Conservation (phyloP, 768 basidiomycete genomes). For the Pleurotus citrinopileatus region DNA sequence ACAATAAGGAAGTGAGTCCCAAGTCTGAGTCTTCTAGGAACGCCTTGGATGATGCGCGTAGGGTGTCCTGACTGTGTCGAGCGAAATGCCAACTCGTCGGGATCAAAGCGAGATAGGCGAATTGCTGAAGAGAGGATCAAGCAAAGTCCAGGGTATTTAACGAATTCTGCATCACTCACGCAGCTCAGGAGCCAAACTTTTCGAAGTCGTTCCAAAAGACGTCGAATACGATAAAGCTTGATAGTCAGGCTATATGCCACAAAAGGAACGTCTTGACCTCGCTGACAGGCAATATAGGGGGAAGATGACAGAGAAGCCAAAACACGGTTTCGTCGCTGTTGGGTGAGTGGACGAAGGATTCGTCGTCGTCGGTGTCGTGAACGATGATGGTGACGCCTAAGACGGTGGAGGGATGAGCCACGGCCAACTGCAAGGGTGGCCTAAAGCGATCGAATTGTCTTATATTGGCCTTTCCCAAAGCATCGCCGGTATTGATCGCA, state of each 20-base stretch:
- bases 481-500: constrained; percentile 1
- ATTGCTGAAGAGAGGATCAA: background rate
- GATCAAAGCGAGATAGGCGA: background rate
- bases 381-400: background rate
- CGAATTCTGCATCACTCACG: background rate
- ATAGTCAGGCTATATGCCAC: constrained; percentile 1
- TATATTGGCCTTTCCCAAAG: background rate
- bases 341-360: constrained; percentile 17
- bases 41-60: background rate
- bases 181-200: background rate
- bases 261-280: constrained; percentile 6
- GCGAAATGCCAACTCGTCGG: background rate
- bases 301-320: background rate
- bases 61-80: background rate
- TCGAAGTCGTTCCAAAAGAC: background rate
- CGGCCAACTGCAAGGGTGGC: background rate
- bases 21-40: background rate
- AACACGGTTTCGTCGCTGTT: constrained; percentile 16
- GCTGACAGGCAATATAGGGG: background rate
- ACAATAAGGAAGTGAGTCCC: background rate
- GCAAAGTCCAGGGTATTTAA: background rate
- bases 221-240: background rate
- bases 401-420: background rate
- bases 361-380: background rate
- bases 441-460: constrained; percentile 3